These are phyloP conservation scores for Balakata baccata DNA, from an alignment of 345 rosid genomes.

Conservation along the genomic window DNA sequence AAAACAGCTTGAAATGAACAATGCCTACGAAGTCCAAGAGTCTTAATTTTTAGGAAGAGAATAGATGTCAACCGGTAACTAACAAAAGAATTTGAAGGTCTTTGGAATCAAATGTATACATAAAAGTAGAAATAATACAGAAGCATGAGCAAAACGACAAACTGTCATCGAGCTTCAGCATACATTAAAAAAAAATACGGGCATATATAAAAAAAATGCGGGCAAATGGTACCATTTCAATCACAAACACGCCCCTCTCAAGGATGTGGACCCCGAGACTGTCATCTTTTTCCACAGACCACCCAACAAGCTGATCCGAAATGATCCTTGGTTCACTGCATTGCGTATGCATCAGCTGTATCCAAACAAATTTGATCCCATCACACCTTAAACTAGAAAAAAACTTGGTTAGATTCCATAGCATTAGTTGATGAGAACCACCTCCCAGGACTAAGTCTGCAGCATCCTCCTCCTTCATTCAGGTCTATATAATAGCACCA, in stretches of 20 bases:
- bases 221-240: not conserved
- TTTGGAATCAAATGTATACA: not conserved
- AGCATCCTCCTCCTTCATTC: not conserved
- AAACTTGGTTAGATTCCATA: not conserved
- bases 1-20: no score
- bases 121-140: not conserved
- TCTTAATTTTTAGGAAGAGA: not conserved
- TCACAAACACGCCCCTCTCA: slow-evolving; percentile 24
- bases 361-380: not conserved
- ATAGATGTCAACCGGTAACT: not conserved
- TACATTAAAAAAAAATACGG: slow-evolving; percentile 10
- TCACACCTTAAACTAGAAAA: not conserved
- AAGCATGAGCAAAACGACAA: not conserved
- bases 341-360: no score
- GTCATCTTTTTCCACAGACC: not conserved
- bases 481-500: slow-evolving; percentile 6
- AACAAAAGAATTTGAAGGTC: not conserved
- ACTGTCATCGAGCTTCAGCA: slow-evolving; percentile 14
- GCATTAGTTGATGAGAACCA: not conserved
- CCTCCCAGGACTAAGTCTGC: not conserved
- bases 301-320: not conserved
- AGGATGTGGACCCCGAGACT: slow-evolving; percentile 23
- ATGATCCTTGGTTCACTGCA: not conserved
- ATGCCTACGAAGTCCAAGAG: not conserved
- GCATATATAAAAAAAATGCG: slow-evolving; percentile 4